Percentiles rank a stretch among this genome's conserved stretches.
Conservation (phyloP, 768 basidiomycete genomes). For the Auriculariales sp. region DNA sequence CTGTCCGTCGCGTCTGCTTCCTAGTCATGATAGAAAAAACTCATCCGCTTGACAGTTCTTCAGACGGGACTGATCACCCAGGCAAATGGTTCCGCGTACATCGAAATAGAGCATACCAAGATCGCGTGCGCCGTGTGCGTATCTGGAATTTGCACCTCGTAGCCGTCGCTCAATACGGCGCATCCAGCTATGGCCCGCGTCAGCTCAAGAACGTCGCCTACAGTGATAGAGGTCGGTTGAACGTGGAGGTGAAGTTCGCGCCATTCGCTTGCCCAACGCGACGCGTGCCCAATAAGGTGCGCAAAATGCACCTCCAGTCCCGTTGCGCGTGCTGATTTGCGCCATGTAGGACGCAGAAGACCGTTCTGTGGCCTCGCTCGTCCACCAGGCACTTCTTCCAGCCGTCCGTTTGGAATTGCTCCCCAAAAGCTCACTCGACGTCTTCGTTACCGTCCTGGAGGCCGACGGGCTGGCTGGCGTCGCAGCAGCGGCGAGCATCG, state of each 20-base stretch:
- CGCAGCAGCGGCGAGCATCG: constrained; percentile 73
- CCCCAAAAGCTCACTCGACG: constrained; percentile 90
- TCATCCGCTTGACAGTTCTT: constrained; percentile 39
- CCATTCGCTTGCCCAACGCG: constrained; percentile 77
- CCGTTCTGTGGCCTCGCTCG: constrained; percentile 62
- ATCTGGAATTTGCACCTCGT: constrained; percentile 2
- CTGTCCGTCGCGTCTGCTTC: constrained; percentile 36
- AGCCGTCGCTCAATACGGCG: constrained; percentile 2
- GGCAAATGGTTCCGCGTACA: constrained; percentile 93
- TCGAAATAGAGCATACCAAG: constrained; percentile 84
- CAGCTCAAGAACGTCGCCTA: constrained; percentile 71
- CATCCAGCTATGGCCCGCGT: constrained; percentile 61
- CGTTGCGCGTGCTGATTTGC: constrained; percentile 2
- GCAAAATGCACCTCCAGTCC: not conserved
- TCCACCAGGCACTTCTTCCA: constrained; percentile 75
- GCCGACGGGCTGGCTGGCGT: constrained; percentile 85
- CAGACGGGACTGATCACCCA: constrained; percentile 82
- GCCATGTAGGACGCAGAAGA: constrained; percentile 86
- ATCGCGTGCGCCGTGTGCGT: constrained; percentile 92
- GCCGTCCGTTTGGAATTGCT: constrained; percentile 76
- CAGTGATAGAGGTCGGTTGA: constrained; percentile 76
- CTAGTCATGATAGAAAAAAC: not conserved
- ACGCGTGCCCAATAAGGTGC: constrained; percentile 57
- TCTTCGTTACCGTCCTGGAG: constrained; percentile 82
- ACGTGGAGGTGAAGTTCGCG: constrained; percentile 92